phyloP scores from a whole-genome alignment of 768 basidiomycete genomes.

The Artomyces pyxidatus region DNA sequence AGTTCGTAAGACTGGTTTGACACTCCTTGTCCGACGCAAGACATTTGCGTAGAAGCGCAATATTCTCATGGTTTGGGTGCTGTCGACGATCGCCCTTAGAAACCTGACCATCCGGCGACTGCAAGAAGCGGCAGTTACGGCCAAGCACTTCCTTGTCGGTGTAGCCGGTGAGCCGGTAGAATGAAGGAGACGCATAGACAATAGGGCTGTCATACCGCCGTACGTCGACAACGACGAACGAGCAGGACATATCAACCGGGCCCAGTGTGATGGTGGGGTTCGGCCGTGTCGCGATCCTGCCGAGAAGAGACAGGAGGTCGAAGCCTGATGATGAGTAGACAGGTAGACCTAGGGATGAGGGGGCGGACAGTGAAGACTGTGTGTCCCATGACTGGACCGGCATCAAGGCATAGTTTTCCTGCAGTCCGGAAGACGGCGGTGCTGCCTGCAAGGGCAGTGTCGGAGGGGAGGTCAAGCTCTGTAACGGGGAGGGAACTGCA shows the following conservation, averaged over 20 bases:
- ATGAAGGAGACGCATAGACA: constrained; percentile 84
- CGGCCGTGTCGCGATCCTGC: constrained; percentile 65
- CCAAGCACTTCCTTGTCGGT: constrained; percentile 70
- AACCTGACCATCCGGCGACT: constrained; percentile 60
- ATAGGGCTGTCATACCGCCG: constrained; percentile 78
- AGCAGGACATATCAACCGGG: constrained; percentile 86
- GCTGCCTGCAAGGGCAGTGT: constrained; percentile 2
- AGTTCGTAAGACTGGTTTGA: constrained; percentile 84
- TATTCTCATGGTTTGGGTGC: constrained; percentile 55
- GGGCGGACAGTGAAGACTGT: constrained; percentile 14
- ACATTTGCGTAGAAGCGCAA: constrained; percentile 58
- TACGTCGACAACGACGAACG: constrained; percentile 87
- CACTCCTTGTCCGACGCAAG: constrained; percentile 76
- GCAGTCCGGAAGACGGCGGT: constrained; percentile 5
- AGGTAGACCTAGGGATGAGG: constrained; percentile 32
- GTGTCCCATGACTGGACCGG: background rate
- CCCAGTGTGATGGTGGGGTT: constrained; percentile 74
- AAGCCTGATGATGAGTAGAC: constrained; percentile 91
- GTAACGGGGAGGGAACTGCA: no score
- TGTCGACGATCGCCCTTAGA: constrained; percentile 46
- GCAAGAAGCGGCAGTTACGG: constrained; percentile 86
- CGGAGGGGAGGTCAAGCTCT: no score
- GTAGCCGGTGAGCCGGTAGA: constrained; percentile 73
- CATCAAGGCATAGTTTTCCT: constrained; percentile 6
- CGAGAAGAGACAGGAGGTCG: constrained; percentile 76